phyloP scores from a whole-genome alignment of 2,329 filamentous ascomycete genomes.

The Apiospora koreana region DNA sequence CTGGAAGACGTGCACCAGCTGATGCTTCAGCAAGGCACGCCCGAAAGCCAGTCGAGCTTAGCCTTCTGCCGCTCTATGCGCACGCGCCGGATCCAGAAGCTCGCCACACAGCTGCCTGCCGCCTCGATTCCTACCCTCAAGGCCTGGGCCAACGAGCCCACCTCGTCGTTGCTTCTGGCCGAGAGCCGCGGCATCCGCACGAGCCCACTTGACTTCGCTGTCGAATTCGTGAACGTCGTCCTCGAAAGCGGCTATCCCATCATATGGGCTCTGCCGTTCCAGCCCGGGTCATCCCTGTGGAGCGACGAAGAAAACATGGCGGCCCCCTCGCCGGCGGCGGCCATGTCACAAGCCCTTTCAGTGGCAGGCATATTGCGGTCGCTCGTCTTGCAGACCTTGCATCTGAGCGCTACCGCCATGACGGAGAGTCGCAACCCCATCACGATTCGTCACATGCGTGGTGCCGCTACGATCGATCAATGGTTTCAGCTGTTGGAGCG shows the following conservation, averaged over 20 bases:
- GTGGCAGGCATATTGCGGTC: slow-evolving; percentile 4
- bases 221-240: slow-evolving; percentile 16
- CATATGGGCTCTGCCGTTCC: slow-evolving; percentile 14
- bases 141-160: slow-evolving; percentile 9
- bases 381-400: slow-evolving; percentile 9
- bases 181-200: slow-evolving; percentile 16
- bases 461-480: neutral
- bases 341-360: neutral
- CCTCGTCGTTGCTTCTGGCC: slow-evolving; percentile 17
- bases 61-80: slow-evolving; percentile 17
- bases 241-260: slow-evolving; percentile 11
- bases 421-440: slow-evolving; percentile 9
- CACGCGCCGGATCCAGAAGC: slow-evolving; percentile 12
- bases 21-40: neutral
- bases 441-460: neutral
- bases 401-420: neutral
- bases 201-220: slow-evolving; percentile 17
- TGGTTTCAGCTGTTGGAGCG: neutral
- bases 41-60: slow-evolving; percentile 9
- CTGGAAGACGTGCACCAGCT: neutral
- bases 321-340: neutral
- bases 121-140: neutral
- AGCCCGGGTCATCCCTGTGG: neutral
- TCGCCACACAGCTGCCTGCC: slow-evolving; percentile 10
- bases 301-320: neutral